Evolutionary conservation across 495 filamentous ascomycete species (phyloP), one percentile per base, ranked within the genome.

Genomic region (Thozetella sp.): DNA sequence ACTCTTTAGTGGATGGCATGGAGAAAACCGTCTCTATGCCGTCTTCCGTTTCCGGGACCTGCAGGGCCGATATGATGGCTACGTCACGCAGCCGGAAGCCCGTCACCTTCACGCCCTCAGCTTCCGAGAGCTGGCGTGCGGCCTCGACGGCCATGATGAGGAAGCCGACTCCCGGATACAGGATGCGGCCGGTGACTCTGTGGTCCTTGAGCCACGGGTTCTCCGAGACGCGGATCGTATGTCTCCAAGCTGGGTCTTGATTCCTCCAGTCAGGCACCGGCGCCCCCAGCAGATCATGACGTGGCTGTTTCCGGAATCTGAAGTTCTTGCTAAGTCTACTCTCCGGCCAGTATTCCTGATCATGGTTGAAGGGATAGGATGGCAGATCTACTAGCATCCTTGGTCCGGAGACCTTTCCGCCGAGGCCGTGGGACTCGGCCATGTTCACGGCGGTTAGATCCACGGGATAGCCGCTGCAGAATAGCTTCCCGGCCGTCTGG

Each of bases 191-290:
- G 30, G 6, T 37, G 26, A 37, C 30, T 17, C 17, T 54, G 59
- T 86, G 83, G 54, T 83, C 80, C 6, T 63, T 53, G 12, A 84
- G 56, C 84, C 84, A 87, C 0, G 80, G 80, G 1, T 76, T 64
- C 19, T 79, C 70, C 22, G 61, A 60, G 0, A 76, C 60, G 10
- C 72, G 69, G 4, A 83, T 45, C 13, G 75, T 62, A 17, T 79
- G 78, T 11, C 77, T 62, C 79, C 81, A 86, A 24, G 70, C 64
- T 0, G 76, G 80, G 34, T 72, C 71, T 2, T 73, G 25, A 0
- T 62, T 58, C 55, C 77, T 79, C 55, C 58, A 75, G 13, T 75
- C 76, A 0, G 53, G 10, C 2, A 59, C 58, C 0, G 61, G 68
- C n/a, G 62, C 54, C 0, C 85, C 85, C 0, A 87, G 69, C 0